Conservation (phyloP, 495 filamentous ascomycete genomes). For the Hypomontagnella submonticulosa region DNA sequence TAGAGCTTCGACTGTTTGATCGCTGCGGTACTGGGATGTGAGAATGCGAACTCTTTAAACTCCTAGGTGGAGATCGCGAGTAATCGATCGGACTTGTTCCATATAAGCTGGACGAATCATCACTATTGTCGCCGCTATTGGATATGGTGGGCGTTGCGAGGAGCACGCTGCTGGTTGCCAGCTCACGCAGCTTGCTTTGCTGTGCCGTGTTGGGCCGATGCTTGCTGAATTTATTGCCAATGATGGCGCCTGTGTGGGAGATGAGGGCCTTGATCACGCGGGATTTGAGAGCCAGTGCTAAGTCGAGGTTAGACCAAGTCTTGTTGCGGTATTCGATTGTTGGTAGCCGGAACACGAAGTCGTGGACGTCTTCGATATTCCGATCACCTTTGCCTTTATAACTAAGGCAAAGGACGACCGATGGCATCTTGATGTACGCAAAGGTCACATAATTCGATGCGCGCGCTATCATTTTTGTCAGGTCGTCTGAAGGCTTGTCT, state of each 20-base stretch:
- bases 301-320: constrained; percentile 97
- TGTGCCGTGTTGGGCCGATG: constrained; percentile 82
- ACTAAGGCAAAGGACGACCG: constrained; percentile 92
- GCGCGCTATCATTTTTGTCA: constrained; percentile 97
- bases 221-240: constrained; percentile 95
- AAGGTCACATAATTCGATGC: constrained; percentile 98
- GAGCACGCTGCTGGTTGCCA: constrained; percentile 71
- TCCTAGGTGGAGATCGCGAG: constrained; percentile 61
- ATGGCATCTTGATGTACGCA: constrained; percentile 92
- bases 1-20: constrained; percentile 58
- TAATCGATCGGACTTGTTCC: constrained; percentile 61
- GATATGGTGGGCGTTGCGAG: constrained; percentile 54
- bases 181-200: constrained; percentile 80
- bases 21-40: constrained; percentile 52
- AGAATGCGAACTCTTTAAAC: constrained; percentile 53
- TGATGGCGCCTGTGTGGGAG: constrained; percentile 93
- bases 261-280: constrained; percentile 94
- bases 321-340: constrained; percentile 97
- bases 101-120: constrained; percentile 61
- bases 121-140: constrained; percentile 56
- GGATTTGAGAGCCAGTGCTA: constrained; percentile 90
- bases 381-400: constrained; percentile 97
- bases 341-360: constrained; percentile 96
- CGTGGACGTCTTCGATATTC: constrained; percentile 94
- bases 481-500: constrained; percentile 78